These are phyloP conservation scores for Microsporum ferrugineum DNA, from an alignment of 2,329 filamentous ascomycete genomes.

Conservation along the genomic window DNA sequence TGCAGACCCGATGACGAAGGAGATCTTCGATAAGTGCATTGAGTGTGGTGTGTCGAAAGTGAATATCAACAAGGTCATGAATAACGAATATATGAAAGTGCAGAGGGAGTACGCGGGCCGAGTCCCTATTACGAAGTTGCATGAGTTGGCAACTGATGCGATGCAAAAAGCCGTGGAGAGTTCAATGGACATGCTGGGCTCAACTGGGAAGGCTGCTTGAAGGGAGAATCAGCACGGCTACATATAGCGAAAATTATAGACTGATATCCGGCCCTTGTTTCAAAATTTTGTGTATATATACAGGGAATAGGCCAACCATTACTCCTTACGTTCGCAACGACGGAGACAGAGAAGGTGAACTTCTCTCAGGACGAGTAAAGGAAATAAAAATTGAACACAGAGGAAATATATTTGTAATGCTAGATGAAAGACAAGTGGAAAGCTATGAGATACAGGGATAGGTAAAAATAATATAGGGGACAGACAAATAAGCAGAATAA, in stretches of 20 bases:
- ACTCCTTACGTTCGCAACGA: background rate
- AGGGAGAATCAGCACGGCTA: background rate
- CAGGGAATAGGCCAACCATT: background rate
- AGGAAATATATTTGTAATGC: constrained; percentile 3
- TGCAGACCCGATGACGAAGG: constrained; percentile 45
- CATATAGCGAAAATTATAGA: background rate
- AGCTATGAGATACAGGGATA: constrained; percentile 2
- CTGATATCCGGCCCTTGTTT: background rate
- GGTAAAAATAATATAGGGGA: background rate
- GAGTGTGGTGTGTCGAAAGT: constrained; percentile 45
- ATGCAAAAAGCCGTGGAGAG: constrained; percentile 47
- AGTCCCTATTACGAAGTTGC: constrained; percentile 41
- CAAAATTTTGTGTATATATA: constrained; percentile 1
- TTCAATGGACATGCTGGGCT: constrained; percentile 43
- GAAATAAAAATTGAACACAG: background rate
- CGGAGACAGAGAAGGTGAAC: background rate
- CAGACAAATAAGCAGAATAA: background rate
- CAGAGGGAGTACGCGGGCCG: constrained; percentile 41
- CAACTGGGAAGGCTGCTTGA: constrained; percentile 26
- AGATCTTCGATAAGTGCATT: constrained; percentile 46
- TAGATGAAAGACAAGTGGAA: background rate
- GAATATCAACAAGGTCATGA: constrained; percentile 51
- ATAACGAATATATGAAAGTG: constrained; percentile 39
- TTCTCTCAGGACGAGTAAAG: background rate
- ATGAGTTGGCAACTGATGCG: constrained; percentile 44